Evolutionary conservation across 2,329 filamentous ascomycete genomes (phyloP), one percentile per base, ranked within the genome.

Genomic region (Atkinsonella hypoxylon): DNA sequence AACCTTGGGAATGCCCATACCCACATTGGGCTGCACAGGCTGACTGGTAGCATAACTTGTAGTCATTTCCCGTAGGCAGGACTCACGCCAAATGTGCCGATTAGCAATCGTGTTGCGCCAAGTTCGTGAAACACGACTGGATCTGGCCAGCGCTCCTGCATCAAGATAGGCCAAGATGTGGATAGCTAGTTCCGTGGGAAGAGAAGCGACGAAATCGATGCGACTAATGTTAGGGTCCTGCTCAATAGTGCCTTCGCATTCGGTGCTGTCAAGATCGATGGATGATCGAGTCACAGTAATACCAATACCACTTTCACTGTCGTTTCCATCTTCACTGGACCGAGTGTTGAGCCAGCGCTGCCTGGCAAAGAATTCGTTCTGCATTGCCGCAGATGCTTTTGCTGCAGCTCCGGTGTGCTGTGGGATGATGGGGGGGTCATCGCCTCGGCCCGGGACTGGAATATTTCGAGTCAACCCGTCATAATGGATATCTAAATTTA

Each of bases 301-400:
- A 32, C 79, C 79, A 48, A 84, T 82, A 18, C 80, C 80, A 57
- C 81, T 83, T 64, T 84, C 80, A 26, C 74, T 69, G 56, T 84
- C 79, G 55, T 75, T 78, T 45, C 66, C 67, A 17, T 76, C 74
- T 2, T 78, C 74, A 32, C 62, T 63, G 1, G 60, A 58, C 18
- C 62, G 57, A 4, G 66, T 63, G 9, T 69, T 61, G 8, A 78
- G 60, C 65, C 73, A 71, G 47, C 70, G 67, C 63, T 68, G 54
- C 41, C 64, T 61, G 4, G 62, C 64, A 6, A 71, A 56, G 44
- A 67, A 71, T 48, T 79, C 75, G 56, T 81, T 80, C 57, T 82
- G 77, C 51, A 78, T 70, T 11, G 78, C 79, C 3, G 76, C 79
- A 0, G 79, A 75, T 8, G 80, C 77, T 51, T 81, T 79, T 31